Conservation (phyloP, 768 basidiomycete species). For the Kwoniella sp. region DNA sequence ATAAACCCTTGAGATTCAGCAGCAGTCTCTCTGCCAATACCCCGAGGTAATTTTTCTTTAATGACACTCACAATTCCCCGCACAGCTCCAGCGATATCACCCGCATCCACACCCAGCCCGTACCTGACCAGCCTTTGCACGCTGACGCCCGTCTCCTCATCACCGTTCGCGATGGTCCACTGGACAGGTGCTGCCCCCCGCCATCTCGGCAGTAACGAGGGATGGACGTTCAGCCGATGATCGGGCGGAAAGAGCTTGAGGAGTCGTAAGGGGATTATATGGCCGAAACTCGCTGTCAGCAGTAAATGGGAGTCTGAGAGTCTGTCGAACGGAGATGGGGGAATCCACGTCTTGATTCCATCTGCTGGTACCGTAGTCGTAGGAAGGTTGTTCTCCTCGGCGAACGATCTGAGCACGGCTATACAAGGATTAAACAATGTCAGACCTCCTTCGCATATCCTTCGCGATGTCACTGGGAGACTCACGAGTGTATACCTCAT, state of each 20-base stretch:
- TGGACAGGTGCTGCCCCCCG: slow-evolving; percentile 93
- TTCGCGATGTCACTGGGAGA: neutral
- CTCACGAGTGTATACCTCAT: slow-evolving; percentile 24
- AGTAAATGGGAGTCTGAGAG: slow-evolving; percentile 61
- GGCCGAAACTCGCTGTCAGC: slow-evolving; percentile 87
- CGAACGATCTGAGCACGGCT: slow-evolving; percentile 75
- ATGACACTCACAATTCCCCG: slow-evolving; percentile 62
- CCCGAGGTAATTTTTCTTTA: neutral
- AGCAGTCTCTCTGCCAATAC: neutral
- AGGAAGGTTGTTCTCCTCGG: slow-evolving; percentile 62
- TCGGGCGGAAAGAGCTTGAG: slow-evolving; percentile 66
- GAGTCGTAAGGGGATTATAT: slow-evolving; percentile 69
- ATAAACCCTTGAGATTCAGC: neutral
- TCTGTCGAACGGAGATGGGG: slow-evolving; percentile 58
- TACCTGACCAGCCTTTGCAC: slow-evolving; percentile 66
- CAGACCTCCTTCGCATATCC: neutral
- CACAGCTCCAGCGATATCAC: slow-evolving; percentile 66
- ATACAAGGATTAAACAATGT: slow-evolving; percentile 2
- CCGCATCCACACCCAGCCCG: slow-evolving; percentile 76
- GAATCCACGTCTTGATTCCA: slow-evolving; percentile 69
- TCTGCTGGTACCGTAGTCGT: slow-evolving; percentile 67
- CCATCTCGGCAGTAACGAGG: slow-evolving; percentile 80
- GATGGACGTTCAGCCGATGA: slow-evolving; percentile 81
- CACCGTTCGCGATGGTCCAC: slow-evolving; percentile 71
- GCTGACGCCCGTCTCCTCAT: slow-evolving; percentile 73